Conservation (phyloP, 345 rosid species). For the Populus deltoides region DNA sequence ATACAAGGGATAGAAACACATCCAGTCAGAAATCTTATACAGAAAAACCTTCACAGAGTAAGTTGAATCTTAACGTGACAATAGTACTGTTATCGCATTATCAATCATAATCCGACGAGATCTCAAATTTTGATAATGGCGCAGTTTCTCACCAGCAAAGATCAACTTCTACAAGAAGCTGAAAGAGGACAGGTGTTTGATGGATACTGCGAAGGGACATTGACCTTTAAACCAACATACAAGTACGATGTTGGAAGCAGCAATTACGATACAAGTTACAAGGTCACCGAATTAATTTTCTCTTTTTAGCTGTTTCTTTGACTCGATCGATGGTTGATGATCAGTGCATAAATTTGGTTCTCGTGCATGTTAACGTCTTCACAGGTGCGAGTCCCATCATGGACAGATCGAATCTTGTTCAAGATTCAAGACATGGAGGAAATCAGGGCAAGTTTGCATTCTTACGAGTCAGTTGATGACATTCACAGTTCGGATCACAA, state of each 20-base stretch:
- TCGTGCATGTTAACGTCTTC: neutral
- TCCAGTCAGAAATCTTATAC: conserved; percentile 54
- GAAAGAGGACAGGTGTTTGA: conserved; percentile 56
- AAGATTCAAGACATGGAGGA: conserved; percentile 35
- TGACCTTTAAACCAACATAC: conserved; percentile 64
- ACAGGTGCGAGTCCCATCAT: conserved; percentile 52
- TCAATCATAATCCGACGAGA: neutral
- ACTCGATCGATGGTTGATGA: neutral
- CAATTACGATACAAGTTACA: conserved; percentile 62
- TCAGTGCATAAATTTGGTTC: neutral
- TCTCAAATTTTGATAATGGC: neutral
- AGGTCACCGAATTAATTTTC: conserved; percentile 23
- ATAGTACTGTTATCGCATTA: too few relatives aligned
- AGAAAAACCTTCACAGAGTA: conserved; percentile 49
- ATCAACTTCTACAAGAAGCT: conserved; percentile 72
- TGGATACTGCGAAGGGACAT: conserved; percentile 59
- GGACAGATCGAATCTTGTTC: conserved; percentile 56
- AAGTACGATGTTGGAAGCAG: conserved; percentile 59
- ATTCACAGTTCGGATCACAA: conserved; percentile 52
- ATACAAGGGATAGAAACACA: conserved; percentile 45
- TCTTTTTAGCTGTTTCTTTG: neutral
- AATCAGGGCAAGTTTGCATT: conserved; percentile 35
- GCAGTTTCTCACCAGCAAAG: conserved; percentile 57
- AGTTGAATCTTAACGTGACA: neutral
- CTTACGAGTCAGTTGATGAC: conserved; percentile 49